Evolutionary conservation across 176 grass and related monocot genomes (phyloP), one percentile per base, ranked within the genome.

Genomic region (Tillandsia fasciculata): DNA sequence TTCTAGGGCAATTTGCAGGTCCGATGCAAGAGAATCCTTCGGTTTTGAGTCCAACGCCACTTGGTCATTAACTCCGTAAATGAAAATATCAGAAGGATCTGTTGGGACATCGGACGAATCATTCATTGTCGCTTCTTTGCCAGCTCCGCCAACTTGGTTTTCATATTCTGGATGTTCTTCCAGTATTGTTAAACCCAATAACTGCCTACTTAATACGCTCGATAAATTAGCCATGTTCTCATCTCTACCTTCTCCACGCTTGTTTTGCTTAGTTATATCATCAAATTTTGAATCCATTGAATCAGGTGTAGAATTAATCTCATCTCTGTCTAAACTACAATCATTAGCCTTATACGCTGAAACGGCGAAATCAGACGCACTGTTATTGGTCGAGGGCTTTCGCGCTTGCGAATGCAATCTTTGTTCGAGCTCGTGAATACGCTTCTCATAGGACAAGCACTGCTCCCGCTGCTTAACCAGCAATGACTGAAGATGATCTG

Each of bases 151-250:
- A 69, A 74, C 75, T 67, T 90, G 88, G 70, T 83, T 76, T 72
- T 92, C 79, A 67, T 81, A 74, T 8, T n/a, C 64, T 72, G 74
- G 63, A 63, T 77, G 64, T 80, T 92, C 82, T 80, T 92, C 82
- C 71, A 75, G 68, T 88, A 96, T 89, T 76, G 50, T 29, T 51
- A 76, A 87, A 76, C 87, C 74, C 0, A 80, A 64, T 14, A 77
- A 81, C 64, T 83, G 78, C 76, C 84, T 76, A 72, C 90, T 97
- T 56, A 84, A n/a, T 58, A 82, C 87, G 70, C 84, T 82, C 1
- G 85, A 90, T 81, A 99, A 83, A 78, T 93, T 84, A 1, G 83
- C 79, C 93, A 97, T 97, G 73, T 90, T 97, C 63, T 97, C 93
- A 89, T 97, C 93, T 1, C 86, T 86, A 79, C 93, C 84, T 84